Conservation (phyloP, 2,329 filamentous ascomycete genomes). For the Apiospora phragmitis region DNA sequence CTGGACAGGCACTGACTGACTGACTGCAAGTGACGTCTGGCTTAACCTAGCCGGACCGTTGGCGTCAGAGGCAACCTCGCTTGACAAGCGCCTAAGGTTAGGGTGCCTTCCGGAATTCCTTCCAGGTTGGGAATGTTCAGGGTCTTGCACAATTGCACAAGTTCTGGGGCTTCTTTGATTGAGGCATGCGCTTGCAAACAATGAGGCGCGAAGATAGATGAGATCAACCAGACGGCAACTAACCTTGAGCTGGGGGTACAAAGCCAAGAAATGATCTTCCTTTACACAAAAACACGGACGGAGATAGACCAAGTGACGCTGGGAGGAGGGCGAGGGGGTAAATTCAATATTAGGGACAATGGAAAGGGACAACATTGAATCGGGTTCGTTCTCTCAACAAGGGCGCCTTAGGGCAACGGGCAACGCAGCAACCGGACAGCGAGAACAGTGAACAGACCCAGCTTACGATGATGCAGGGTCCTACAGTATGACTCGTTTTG, state of each 20-base stretch:
- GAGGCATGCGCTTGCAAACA: neutral
- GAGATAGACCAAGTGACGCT: neutral
- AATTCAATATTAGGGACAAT: neutral
- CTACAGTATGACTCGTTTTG: conserved; percentile 1
- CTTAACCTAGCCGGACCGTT: neutral
- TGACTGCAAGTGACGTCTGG: neutral
- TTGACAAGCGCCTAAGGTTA: neutral
- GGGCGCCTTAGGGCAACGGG: conserved; percentile 9
- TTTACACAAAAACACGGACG: neutral
- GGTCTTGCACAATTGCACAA: neutral
- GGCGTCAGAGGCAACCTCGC: neutral
- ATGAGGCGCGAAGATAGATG: neutral
- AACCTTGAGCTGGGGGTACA: neutral
- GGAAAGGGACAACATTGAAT: neutral
- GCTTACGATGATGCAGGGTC: neutral
- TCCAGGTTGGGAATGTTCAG: neutral
- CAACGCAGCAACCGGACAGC: neutral
- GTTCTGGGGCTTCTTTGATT: neutral
- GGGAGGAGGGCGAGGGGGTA: neutral
- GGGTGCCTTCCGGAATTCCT: neutral
- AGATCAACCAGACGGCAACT: neutral
- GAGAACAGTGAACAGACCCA: neutral
- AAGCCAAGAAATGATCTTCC: neutral
- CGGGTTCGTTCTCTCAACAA: neutral
- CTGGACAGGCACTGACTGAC: neutral